These are phyloP conservation scores for Candida nemodendra DNA, from an alignment of 805 yeast genomes.

Conservation along the genomic window DNA sequence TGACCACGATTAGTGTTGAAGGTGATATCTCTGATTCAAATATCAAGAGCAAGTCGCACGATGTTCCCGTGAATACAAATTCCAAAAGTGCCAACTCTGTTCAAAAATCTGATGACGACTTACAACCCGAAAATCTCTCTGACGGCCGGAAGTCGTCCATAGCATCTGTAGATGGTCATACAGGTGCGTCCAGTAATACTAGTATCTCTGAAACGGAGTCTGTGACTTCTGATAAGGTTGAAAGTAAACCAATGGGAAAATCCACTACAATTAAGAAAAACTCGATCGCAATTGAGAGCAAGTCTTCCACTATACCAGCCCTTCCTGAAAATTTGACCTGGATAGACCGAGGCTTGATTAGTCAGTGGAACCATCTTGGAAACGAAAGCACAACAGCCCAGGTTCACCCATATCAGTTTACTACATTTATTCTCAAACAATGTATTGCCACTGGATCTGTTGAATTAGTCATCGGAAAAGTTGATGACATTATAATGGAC, in stretches of 20 bases:
- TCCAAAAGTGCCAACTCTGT: constrained; percentile 1
- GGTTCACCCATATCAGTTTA: constrained; percentile 92
- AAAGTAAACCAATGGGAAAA: constrained; percentile 24
- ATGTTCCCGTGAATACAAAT: constrained; percentile 2
- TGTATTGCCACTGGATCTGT: constrained; percentile 81
- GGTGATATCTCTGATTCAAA: constrained; percentile 57
- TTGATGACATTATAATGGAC: constrained; percentile 60
- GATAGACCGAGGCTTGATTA: constrained; percentile 65
- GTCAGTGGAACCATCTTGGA: constrained; percentile 77
- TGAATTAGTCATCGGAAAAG: constrained; percentile 85
- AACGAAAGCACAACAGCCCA: constrained; percentile 90
- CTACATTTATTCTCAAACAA: constrained; percentile 75
- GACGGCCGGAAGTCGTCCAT: constrained; percentile 9
- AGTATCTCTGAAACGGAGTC: constrained; percentile 14
- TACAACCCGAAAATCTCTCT: constrained; percentile 5
- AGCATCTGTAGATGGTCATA: constrained; percentile 3
- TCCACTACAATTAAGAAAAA: constrained; percentile 36
- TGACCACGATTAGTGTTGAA: constrained; percentile 83
- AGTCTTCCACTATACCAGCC: constrained; percentile 12
- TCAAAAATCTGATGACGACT: constrained; percentile 6
- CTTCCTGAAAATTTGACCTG: constrained; percentile 72
- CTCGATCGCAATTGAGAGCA: constrained; percentile 33
- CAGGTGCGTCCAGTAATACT: constrained; percentile 12
- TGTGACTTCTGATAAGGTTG: constrained; percentile 1
- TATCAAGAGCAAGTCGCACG: constrained; percentile 3